phyloP scores from a whole-genome alignment of 345 rosid species.

The Euphorbia tirucalli region DNA sequence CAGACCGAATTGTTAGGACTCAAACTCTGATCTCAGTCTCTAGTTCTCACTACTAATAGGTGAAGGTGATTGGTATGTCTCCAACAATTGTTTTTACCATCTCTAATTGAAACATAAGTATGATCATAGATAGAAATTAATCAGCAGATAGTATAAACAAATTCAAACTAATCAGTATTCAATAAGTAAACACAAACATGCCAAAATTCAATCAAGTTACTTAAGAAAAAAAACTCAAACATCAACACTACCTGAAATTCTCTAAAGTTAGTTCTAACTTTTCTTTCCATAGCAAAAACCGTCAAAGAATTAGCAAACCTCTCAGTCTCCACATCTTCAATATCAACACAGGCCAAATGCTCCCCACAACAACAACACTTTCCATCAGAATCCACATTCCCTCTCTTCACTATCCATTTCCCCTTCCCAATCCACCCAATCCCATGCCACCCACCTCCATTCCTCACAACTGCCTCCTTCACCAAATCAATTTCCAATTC shows the following conservation, averaged over 20 bases:
- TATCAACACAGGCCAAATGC: slow-evolving; percentile 65
- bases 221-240: neutral
- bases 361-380: slow-evolving; percentile 64
- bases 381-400: slow-evolving; percentile 46
- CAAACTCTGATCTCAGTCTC: too few relatives aligned
- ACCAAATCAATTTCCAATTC: slow-evolving; percentile 33
- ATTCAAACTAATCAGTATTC: neutral
- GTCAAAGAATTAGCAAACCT: slow-evolving; percentile 64
- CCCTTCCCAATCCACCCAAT: slow-evolving; percentile 86
- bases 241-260: slow-evolving; percentile 66
- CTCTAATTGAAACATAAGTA: too few relatives aligned
- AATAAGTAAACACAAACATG: neutral
- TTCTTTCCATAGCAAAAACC: slow-evolving; percentile 75
- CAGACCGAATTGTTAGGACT: too few relatives aligned
- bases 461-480: slow-evolving; percentile 47
- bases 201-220: neutral
- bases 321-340: slow-evolving; percentile 59
- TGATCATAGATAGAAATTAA: too few relatives aligned
- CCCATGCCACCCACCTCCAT: slow-evolving; percentile 97
- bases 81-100: too few relatives aligned
- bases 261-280: slow-evolving; percentile 66
- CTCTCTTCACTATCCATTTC: slow-evolving; percentile 60
- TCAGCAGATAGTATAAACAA: too few relatives aligned
- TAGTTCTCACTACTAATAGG: too few relatives aligned
- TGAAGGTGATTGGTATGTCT: too few relatives aligned